Evolutionary conservation across 257 asterid genomes (phyloP).

Genomic region (Thymus mandschuricus): DNA sequence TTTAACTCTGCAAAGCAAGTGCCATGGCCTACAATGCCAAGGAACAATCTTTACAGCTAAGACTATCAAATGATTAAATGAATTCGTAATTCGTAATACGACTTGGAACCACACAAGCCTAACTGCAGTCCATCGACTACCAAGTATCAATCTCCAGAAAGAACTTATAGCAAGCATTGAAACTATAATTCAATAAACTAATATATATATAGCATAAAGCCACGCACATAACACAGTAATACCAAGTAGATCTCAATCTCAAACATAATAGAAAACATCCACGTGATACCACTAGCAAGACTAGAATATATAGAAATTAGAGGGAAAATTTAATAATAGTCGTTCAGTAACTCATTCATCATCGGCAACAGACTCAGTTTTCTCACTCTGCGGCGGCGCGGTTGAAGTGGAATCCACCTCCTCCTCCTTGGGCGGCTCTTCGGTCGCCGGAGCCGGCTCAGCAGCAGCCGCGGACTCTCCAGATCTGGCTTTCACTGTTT

Average conservation of each 20-base stretch:
- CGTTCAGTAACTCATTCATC: slow-evolving; percentile 40
- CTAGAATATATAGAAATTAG: slow-evolving; percentile 21
- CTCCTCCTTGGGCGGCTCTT: slow-evolving; percentile 39
- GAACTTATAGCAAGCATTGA: slow-evolving; percentile 13
- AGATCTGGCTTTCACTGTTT: slow-evolving; percentile 82
- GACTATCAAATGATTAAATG: neutral
- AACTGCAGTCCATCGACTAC: neutral
- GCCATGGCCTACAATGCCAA: slow-evolving; percentile 25
- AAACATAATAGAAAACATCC: slow-evolving; percentile 26
- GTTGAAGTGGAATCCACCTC: slow-evolving; percentile 56
- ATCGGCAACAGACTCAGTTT: slow-evolving; percentile 48
- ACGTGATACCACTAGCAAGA: slow-evolving; percentile 21
- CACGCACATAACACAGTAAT: slow-evolving; percentile 26
- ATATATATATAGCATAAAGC: slow-evolving; percentile 21
- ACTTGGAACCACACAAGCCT: neutral
- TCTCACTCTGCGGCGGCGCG: slow-evolving; percentile 57
- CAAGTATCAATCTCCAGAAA: neutral
- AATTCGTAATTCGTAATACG: neutral
- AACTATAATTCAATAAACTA: slow-evolving; percentile 18
- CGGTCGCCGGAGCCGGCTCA: slow-evolving; percentile 30
- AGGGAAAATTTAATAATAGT: slow-evolving; percentile 15
- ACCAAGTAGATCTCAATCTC: slow-evolving; percentile 38
- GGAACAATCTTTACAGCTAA: slow-evolving; percentile 12
- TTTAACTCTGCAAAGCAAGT: slow-evolving; percentile 23
- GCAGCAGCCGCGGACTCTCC: slow-evolving; percentile 38